Evolutionary conservation across 1,284 basidiomycete species (phyloP).

Genomic region (Spongiforma sp.): DNA sequence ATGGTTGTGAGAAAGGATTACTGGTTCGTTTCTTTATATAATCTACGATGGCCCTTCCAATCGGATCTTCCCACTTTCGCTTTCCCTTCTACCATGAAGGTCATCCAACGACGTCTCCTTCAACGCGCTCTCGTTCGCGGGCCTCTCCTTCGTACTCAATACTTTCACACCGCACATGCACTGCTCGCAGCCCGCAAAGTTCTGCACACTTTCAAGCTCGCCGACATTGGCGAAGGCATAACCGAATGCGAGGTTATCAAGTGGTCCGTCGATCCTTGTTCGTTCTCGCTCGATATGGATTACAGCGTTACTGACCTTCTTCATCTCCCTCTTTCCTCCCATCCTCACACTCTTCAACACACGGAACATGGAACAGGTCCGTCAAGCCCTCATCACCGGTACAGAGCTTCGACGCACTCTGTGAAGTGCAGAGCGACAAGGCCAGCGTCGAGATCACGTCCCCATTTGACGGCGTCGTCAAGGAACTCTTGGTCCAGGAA

Average conservation of each 20-base stretch:
- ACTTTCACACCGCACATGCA: constrained; percentile 49
- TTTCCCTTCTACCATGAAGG: neutral
- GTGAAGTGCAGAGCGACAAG: constrained; percentile 96
- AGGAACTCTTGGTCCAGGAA: constrained; percentile 75
- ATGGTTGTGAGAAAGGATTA: too few relatives aligned
- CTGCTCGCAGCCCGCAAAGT: constrained; percentile 48
- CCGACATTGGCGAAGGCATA: constrained; percentile 94
- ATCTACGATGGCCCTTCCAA: too few relatives aligned
- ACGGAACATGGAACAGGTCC: constrained; percentile 48
- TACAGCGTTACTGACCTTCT: too few relatives aligned
- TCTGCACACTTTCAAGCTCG: constrained; percentile 83
- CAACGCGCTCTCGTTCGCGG: constrained; percentile 38
- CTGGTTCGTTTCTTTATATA: too few relatives aligned
- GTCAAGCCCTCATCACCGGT: constrained; percentile 65
- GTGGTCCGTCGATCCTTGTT: constrained; percentile 61
- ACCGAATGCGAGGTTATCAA: constrained; percentile 91
- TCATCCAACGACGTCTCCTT: neutral
- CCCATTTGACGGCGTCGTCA: constrained; percentile 83
- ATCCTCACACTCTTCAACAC: too few relatives aligned
- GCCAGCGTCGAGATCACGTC: constrained; percentile 94
- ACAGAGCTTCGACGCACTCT: constrained; percentile 84
- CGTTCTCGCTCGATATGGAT: neutral
- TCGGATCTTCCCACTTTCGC: too few relatives aligned
- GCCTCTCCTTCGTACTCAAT: constrained; percentile 42
- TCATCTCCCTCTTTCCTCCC: too few relatives aligned